Evolutionary conservation across 129 eudicot species (phyloP).

Genomic region (Smallanthus sonchifolius): DNA sequence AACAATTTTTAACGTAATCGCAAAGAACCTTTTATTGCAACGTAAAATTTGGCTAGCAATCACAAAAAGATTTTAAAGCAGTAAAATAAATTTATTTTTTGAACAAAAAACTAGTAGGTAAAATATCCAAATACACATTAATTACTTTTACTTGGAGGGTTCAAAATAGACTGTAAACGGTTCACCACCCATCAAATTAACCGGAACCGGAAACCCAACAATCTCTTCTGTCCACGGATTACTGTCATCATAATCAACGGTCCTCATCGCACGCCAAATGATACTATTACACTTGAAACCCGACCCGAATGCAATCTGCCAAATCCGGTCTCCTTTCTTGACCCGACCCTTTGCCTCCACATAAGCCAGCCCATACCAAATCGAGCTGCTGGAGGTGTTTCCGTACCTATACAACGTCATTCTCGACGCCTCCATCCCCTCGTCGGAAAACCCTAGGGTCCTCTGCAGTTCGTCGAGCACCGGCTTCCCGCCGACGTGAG

Average conservation of each 20-base stretch:
- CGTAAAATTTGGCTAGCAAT: too few species aligned
- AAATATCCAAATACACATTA: too few species aligned
- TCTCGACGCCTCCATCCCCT: slow-evolving; percentile 36
- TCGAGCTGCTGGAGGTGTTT: slow-evolving; percentile 44
- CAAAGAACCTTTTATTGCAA: too few species aligned
- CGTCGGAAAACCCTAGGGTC: slow-evolving; percentile 14
- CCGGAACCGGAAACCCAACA: slow-evolving; percentile 22
- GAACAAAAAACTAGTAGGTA: too few species aligned
- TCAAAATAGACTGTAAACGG: slow-evolving; percentile 10
- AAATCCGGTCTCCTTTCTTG: too few species aligned
- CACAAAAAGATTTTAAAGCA: too few species aligned
- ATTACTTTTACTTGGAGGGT: not conserved
- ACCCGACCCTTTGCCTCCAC: too few species aligned
- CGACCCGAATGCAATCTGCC: too few species aligned
- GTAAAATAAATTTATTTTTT: too few species aligned
- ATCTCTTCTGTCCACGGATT: slow-evolving; percentile 50
- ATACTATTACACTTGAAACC: slow-evolving; percentile 40
- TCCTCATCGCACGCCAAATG: slow-evolving; percentile 39
- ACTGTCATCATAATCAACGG: slow-evolving; percentile 15
- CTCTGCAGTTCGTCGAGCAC: slow-evolving; percentile 23
- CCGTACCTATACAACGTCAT: slow-evolving; percentile 49
- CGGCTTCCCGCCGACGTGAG: slow-evolving; percentile 33
- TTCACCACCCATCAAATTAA: not conserved
- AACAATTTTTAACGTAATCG: too few species aligned
- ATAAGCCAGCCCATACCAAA: slow-evolving; percentile 22